Percentiles rank a stretch among this genome's conserved stretches.
Evolutionary conservation across 176 grass and related monocot species (phyloP).

Genomic region (Leersia perrieri): DNA sequence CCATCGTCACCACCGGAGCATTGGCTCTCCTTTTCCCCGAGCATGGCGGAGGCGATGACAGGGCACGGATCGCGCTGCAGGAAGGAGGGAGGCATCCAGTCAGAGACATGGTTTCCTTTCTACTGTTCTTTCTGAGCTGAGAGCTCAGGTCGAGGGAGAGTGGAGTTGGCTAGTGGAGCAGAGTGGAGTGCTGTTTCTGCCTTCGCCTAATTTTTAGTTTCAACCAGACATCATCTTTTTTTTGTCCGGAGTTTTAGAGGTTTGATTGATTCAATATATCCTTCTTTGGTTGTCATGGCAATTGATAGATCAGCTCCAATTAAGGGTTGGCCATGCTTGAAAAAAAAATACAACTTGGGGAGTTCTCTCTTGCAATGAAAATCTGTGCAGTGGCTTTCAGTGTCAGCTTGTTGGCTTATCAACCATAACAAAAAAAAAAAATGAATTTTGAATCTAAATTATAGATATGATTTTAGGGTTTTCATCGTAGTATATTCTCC

Average conservation of each 20-base stretch:
- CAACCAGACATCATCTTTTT: not conserved
- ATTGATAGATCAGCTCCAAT: not conserved
- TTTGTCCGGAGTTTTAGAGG: not conserved
- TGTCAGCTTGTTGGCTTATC: too few relatives aligned
- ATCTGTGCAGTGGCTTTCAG: too few relatives aligned
- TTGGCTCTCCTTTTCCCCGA: not conserved
- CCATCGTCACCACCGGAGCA: slow-evolving; percentile 32
- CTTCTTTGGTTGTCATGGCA: not conserved
- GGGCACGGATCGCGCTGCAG: not conserved
- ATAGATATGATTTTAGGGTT: too few relatives aligned
- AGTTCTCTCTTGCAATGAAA: too few relatives aligned
- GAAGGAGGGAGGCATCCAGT: slow-evolving; percentile 3
- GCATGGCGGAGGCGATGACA: not conserved
- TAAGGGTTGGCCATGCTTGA: not conserved
- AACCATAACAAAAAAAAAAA: too few relatives aligned
- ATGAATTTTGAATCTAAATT: too few relatives aligned
- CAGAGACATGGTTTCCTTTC: slow-evolving; percentile 7
- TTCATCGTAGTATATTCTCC: too few relatives aligned
- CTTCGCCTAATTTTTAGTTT: not conserved
- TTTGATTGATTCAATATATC: not conserved
- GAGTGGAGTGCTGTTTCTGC: not conserved
- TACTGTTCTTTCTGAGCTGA: not conserved
- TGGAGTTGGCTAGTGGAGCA: not conserved
- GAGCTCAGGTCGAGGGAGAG: not conserved
- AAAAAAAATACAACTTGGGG: not conserved